A percentile compares a stretch with the other conserved stretches of the same genome.
These are phyloP conservation scores for Aspergillus sp. DNA, from an alignment of 2,329 filamentous ascomycete genomes.

Conservation along the genomic window DNA sequence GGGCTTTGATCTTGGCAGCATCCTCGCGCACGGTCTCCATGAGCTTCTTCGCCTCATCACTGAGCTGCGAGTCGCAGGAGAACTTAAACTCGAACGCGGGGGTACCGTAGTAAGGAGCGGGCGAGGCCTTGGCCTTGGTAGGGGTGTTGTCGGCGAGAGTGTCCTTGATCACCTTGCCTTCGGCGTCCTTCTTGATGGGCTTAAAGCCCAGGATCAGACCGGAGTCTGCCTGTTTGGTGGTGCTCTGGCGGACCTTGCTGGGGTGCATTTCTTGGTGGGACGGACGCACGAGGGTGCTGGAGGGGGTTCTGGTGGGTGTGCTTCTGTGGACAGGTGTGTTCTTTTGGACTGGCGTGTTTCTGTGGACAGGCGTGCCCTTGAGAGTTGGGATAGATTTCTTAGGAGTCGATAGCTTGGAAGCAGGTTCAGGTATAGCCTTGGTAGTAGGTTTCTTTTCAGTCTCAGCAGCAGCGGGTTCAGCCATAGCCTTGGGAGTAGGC, in stretches of 20 bases:
- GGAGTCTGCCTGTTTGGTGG: slow-evolving; percentile 74
- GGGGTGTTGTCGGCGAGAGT: slow-evolving; percentile 40
- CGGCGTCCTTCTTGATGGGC: slow-evolving; percentile 60
- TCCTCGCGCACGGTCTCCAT: slow-evolving; percentile 71
- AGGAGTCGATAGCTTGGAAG: background rate
- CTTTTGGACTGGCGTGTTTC: slow-evolving; percentile 14
- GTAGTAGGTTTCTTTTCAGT: background rate
- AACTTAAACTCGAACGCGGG: slow-evolving; percentile 52
- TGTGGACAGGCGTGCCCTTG: slow-evolving; percentile 13
- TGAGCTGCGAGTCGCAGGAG: slow-evolving; percentile 46
- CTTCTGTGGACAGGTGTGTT: slow-evolving; percentile 17
- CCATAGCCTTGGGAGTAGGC: background rate
- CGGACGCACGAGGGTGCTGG: slow-evolving; percentile 67
- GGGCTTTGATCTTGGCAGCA: slow-evolving; percentile 68
- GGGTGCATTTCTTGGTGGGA: slow-evolving; percentile 87
- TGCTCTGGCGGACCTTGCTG: slow-evolving; percentile 73
- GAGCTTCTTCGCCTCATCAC: slow-evolving; percentile 55
- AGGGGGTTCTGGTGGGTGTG: slow-evolving; percentile 32
- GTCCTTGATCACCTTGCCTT: slow-evolving; percentile 38
- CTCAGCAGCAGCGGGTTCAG: background rate
- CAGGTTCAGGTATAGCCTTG: background rate
- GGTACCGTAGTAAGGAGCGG: slow-evolving; percentile 41
- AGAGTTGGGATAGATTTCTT: background rate
- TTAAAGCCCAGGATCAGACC: slow-evolving; percentile 80
- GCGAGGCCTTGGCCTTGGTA: slow-evolving; percentile 41